A percentile compares a stretch with the other conserved stretches of the same genome.
Conservation (phyloP, 768 basidiomycete genomes). For the Lactarius quietus region DNA sequence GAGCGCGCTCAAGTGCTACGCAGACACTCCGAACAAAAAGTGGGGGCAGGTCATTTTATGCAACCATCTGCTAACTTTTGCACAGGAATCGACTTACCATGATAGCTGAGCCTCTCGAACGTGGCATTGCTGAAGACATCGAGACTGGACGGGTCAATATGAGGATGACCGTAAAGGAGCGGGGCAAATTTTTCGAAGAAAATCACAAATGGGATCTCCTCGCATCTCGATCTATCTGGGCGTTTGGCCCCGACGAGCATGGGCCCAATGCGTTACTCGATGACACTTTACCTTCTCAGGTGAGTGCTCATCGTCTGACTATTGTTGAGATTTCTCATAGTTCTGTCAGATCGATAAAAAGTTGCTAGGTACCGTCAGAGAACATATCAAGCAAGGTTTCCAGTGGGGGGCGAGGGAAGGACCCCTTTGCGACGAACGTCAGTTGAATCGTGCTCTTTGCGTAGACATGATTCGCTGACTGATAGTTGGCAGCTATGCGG, state of each 20-base stretch:
- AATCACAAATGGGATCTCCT: constrained; percentile 98
- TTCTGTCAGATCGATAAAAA: constrained; percentile 83
- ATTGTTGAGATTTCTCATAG: background rate
- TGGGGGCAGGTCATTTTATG: constrained; percentile 39
- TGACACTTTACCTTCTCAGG: constrained; percentile 94
- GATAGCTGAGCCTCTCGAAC: constrained; percentile 97
- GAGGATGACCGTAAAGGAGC: constrained; percentile 91
- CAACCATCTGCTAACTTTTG: constrained; percentile 18
- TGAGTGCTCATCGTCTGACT: constrained; percentile 31
- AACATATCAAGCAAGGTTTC: constrained; percentile 98
- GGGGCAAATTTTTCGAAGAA: constrained; percentile 93
- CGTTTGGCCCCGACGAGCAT: constrained; percentile 95
- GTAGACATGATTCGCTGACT: constrained; percentile 1
- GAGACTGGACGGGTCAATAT: constrained; percentile 91
- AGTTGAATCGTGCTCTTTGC: constrained; percentile 38
- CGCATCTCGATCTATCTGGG: constrained; percentile 98
- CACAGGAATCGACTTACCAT: constrained; percentile 94
- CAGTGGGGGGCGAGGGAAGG: constrained; percentile 99
- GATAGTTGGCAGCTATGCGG: constrained; percentile 70
- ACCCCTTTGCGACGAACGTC: constrained; percentile 96
- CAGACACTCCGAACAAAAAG: constrained; percentile 99
- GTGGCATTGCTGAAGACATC: constrained; percentile 94
- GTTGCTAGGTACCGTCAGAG: constrained; percentile 80
- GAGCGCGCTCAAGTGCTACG: constrained; percentile 96
- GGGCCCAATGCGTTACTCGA: constrained; percentile 93